Evolutionary conservation across 2,329 filamentous ascomycete species (phyloP), one percentile per base, ranked within the genome.

Genomic region (Pyrenophora tritici-repentis): DNA sequence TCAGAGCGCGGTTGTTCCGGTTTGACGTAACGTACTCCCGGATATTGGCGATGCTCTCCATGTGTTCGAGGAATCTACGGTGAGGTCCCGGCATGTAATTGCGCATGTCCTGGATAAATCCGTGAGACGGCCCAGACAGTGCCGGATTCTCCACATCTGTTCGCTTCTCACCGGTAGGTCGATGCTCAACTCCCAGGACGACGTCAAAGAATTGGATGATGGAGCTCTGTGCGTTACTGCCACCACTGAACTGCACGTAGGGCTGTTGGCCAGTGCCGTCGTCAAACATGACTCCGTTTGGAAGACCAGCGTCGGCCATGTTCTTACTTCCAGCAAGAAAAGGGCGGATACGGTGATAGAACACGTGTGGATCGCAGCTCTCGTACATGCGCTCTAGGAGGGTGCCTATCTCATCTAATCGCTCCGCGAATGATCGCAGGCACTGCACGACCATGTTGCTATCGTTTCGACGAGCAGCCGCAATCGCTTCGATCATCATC

Each of bases 151-250:
- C 81, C 3, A 60, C 54, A 13, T 78, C 56, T 6, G 51, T 68
- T 14, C 77, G 76, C 72, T 83, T 87, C 61, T 90, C 85, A 33
- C 93, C 93, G 0, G 94, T 97, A 0, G 93, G 91, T 7, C 89
- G 86, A 73, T 99, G 94, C 69, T 94, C 87, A 44, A 99, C 84
- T 36, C 91, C 91, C 2, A 99, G 84, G 1, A 90, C 86, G 42
- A 97, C 86, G 72, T 99, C 94, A 68, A 97, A 97, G 78, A 97
- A 97, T 65, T 99, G 94, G 56, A 99, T 94, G 53, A 97, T 79
- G 50, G 92, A 97, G 79, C 91, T 96, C 75, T 99, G 94, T 0
- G 94, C 94, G 67, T 99, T 97, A 76, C 91, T 97, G 24, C 94
- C 94, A 34, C 94, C 94, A 55, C 89, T 89, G 72, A 91, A 96